Conservation (phyloP, 441 rosid species). For the Populus hybrid region DNA sequence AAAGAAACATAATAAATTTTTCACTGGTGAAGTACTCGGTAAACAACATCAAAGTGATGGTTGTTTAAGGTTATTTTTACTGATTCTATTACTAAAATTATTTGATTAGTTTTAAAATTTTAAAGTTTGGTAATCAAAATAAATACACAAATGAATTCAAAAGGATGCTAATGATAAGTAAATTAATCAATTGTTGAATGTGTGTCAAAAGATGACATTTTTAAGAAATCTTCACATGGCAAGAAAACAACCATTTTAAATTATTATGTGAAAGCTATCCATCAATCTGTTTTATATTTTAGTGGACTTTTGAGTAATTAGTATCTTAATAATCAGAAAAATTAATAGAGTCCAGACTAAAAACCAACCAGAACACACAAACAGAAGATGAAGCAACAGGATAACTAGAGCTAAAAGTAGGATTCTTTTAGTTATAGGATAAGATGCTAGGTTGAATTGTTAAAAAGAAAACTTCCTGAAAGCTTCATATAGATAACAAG, state of each 20-base stretch:
- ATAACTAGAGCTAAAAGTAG: neutral
- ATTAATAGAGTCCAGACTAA: neutral
- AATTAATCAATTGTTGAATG: neutral
- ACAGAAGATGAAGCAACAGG: neutral
- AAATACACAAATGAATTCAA: neutral
- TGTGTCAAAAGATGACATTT: neutral
- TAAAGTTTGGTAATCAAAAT: neutral
- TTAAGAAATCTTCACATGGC: neutral
- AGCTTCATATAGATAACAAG: constrained; percentile 4
- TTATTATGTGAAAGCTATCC: neutral
- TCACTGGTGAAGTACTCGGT: neutral
- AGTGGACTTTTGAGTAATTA: neutral
- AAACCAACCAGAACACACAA: neutral
- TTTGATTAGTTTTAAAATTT: neutral
- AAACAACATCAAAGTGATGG: neutral
- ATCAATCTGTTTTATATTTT: neutral
- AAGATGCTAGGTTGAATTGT: constrained; percentile 2
- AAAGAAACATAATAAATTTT: neutral
- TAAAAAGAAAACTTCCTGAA: constrained; percentile 8
- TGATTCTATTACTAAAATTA: neutral
- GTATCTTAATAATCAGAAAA: neutral
- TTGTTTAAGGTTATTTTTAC: neutral
- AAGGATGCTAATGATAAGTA: neutral
- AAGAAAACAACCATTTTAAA: neutral
- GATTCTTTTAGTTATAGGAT: neutral